Evolutionary conservation across 2,329 filamentous ascomycete genomes (phyloP).

Genomic region (Hymenoscyphus scutula): DNA sequence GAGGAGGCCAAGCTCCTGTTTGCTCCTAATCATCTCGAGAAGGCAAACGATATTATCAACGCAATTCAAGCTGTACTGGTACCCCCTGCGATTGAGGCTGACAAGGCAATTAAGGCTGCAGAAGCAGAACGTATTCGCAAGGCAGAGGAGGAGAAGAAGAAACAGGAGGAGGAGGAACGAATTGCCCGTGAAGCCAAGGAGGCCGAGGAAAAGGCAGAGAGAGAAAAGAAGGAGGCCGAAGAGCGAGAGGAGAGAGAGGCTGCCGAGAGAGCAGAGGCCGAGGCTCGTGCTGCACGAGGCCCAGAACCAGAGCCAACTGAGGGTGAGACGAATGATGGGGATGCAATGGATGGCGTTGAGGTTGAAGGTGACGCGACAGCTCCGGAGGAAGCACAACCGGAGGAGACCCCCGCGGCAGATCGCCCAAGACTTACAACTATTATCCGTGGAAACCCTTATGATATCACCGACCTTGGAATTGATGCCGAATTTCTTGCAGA

Average conservation of each 20-base stretch:
- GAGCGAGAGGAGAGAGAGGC: slow-evolving; percentile 66
- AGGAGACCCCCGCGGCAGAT: slow-evolving; percentile 45
- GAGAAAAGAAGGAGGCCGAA: slow-evolving; percentile 68
- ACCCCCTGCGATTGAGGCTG: slow-evolving; percentile 79
- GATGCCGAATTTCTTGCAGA: slow-evolving; percentile 93
- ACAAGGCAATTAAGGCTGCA: slow-evolving; percentile 66
- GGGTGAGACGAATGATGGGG: slow-evolving; percentile 24
- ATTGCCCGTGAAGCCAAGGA: slow-evolving; percentile 67
- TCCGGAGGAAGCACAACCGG: slow-evolving; percentile 35
- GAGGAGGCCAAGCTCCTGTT: slow-evolving; percentile 90
- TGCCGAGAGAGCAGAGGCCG: slow-evolving; percentile 54
- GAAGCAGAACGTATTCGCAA: slow-evolving; percentile 55
- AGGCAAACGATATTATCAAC: slow-evolving; percentile 64
- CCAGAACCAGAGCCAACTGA: slow-evolving; percentile 44
- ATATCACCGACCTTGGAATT: slow-evolving; percentile 92
- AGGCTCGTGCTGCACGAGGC: slow-evolving; percentile 48
- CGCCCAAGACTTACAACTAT: slow-evolving; percentile 72
- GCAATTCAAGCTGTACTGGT: slow-evolving; percentile 71
- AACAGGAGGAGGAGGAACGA: slow-evolving; percentile 63
- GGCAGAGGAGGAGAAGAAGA: slow-evolving; percentile 58
- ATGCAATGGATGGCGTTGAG: slow-evolving; percentile 75
- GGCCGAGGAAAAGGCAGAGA: slow-evolving; percentile 63
- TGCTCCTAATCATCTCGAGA: slow-evolving; percentile 65
- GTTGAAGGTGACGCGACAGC: slow-evolving; percentile 40
- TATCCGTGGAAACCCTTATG: slow-evolving; percentile 81